phyloP scores from a whole-genome alignment of 2,329 filamentous ascomycete species.

The Coleophoma eucalyptorum region DNA sequence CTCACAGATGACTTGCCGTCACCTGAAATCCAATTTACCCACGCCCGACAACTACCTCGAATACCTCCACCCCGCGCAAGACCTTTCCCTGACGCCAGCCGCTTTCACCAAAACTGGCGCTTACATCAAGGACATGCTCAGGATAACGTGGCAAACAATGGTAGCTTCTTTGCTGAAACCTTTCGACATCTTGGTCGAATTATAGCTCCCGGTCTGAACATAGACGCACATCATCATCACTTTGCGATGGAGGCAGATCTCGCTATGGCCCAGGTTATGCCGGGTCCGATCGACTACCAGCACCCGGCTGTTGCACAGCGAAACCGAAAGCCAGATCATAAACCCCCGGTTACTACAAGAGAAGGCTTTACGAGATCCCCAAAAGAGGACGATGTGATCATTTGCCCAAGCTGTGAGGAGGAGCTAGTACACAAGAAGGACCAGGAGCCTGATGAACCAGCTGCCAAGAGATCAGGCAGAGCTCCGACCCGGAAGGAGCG shows the following conservation, averaged over 20 bases:
- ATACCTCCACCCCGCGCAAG: constrained; percentile 6
- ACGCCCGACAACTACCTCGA: constrained; percentile 6
- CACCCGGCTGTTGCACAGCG: constrained; percentile 16
- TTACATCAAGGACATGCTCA: too few relatives aligned
- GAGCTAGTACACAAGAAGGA: constrained; percentile 71
- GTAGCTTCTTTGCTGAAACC: too few relatives aligned
- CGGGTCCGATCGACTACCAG: constrained; percentile 22
- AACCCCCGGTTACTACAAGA: constrained; percentile 46
- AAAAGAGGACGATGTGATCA: constrained; percentile 64
- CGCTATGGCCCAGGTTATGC: constrained; percentile 11
- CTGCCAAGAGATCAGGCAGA: constrained; percentile 39
- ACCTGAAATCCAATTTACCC: constrained; percentile 3
- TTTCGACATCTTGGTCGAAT: too few relatives aligned
- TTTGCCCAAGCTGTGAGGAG: constrained; percentile 83
- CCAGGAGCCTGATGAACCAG: constrained; percentile 18
- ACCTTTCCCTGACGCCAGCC: constrained; percentile 5
- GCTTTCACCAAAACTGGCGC: too few relatives aligned
- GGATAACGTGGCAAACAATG: too few relatives aligned
- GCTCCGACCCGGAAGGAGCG: constrained; percentile 45
- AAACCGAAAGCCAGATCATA: constrained; percentile 20
- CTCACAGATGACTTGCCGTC: constrained; percentile 41
- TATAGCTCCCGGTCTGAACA: too few relatives aligned
- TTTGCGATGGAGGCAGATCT: neutral
- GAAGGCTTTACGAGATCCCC: constrained; percentile 81
- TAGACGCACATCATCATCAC: neutral